These are phyloP conservation scores for Discostella stelligera DNA, from an alignment of 352 stramenopile species.

Conservation along the genomic window DNA sequence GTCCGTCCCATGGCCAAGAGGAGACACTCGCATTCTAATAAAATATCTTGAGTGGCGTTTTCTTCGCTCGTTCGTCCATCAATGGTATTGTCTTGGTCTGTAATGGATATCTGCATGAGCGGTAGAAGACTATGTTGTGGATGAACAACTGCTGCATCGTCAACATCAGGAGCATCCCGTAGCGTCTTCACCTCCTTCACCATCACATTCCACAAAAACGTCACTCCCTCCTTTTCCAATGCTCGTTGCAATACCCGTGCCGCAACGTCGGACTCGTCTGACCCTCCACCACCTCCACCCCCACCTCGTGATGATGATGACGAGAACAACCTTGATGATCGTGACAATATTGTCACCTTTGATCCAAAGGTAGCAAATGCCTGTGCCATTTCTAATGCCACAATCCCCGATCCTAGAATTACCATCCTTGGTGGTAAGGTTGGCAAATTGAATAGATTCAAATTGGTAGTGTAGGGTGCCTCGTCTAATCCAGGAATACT, in stretches of 20 bases:
- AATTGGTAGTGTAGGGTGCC: slow-evolving; percentile 77
- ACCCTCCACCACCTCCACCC: slow-evolving; percentile 52
- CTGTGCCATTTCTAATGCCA: slow-evolving; percentile 87
- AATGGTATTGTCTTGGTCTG: slow-evolving; percentile 8
- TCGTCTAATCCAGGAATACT: slow-evolving; percentile 74
- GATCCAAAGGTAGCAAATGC: slow-evolving; percentile 83
- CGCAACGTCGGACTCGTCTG: slow-evolving; percentile 55
- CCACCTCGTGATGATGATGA: neutral
- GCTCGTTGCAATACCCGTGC: slow-evolving; percentile 63
- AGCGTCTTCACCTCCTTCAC: slow-evolving; percentile 46
- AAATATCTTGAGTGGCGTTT: neutral
- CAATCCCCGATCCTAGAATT: slow-evolving; percentile 83
- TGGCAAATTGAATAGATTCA: slow-evolving; percentile 85
- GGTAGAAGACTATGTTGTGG: slow-evolving; percentile 29
- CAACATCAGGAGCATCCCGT: slow-evolving; percentile 8
- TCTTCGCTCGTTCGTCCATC: slow-evolving; percentile 10
- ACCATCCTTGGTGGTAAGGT: slow-evolving; percentile 79
- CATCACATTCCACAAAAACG: slow-evolving; percentile 61
- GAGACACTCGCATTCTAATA: slow-evolving; percentile 80
- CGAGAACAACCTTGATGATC: slow-evolving; percentile 57
- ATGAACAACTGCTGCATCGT: neutral
- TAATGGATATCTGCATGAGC: slow-evolving; percentile 65
- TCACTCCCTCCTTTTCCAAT: slow-evolving; percentile 81
- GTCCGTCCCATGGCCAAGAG: slow-evolving; percentile 83
- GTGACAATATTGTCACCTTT: slow-evolving; percentile 80